These are phyloP conservation scores for Physcomitrium patens DNA, from an alignment of 225 moss, liverwort and hornwort species.

Conservation along the genomic window DNA sequence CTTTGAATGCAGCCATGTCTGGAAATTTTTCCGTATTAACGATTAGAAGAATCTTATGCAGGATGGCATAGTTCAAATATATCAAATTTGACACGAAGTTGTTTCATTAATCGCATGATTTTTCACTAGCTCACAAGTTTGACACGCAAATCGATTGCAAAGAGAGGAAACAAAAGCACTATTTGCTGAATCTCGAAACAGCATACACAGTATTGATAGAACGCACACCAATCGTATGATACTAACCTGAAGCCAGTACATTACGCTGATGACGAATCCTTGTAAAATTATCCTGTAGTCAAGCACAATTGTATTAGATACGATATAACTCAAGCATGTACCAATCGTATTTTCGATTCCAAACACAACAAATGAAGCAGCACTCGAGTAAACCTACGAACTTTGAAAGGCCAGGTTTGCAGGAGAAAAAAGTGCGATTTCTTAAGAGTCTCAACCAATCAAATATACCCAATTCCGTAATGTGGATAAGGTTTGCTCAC, in stretches of 20 bases:
- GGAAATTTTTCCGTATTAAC: conserved; percentile 15
- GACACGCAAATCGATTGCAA: conserved; percentile 9
- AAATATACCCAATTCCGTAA: conserved; percentile 57
- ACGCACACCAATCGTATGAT: conserved; percentile 24
- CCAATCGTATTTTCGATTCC: conserved; percentile 4
- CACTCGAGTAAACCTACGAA: conserved; percentile 6
- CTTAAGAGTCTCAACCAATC: background rate
- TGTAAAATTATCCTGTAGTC: conserved; percentile 51
- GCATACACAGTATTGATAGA: background rate
- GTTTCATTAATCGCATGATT: background rate
- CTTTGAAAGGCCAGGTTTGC: conserved; percentile 15
- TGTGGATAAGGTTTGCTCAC: conserved; percentile 79
- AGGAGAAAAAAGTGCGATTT: conserved; percentile 14
- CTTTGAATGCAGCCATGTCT: conserved; percentile 98
- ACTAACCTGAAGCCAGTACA: conserved; percentile 81
- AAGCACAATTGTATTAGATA: conserved; percentile 23
- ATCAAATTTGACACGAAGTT: conserved; percentile 5
- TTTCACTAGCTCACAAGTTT: conserved; percentile 7
- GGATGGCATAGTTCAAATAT: background rate
- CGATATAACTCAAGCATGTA: conserved; percentile 6
- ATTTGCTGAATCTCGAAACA: conserved; percentile 2
- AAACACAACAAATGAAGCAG: background rate
- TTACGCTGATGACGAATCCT: conserved; percentile 75
- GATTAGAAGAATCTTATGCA: conserved; percentile 25
- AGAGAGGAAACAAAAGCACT: background rate